Conservation (phyloP, 1,284 basidiomycete genomes). For the Ceratobasidium sp. region DNA sequence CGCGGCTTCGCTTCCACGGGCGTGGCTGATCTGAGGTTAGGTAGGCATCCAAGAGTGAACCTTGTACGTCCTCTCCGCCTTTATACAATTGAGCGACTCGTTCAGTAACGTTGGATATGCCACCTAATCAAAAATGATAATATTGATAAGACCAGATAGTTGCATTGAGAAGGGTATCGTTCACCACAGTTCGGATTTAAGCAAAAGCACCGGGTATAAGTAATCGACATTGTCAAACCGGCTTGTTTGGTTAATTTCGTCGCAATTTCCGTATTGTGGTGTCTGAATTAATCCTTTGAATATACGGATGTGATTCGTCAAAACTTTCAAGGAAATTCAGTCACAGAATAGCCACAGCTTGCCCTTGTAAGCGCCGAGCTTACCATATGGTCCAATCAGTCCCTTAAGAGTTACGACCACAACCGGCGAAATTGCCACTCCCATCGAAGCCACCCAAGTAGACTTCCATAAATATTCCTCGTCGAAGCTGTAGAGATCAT, state of each 20-base stretch:
- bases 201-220: neutral
- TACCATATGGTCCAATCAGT: neutral
- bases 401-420: neutral
- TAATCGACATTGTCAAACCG: neutral
- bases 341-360: neutral
- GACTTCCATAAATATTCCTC: neutral
- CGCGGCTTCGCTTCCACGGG: neutral
- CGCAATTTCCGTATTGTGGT: too few relatives aligned
- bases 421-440: neutral
- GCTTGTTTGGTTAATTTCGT: too few relatives aligned
- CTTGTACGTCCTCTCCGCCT: neutral
- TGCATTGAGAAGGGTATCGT: too few relatives aligned
- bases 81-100: neutral
- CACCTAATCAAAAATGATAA: constrained; percentile 12
- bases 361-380: neutral
- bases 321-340: neutral
- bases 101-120: neutral
- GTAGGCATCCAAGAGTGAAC: constrained; percentile 1
- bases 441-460: neutral
- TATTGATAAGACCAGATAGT: neutral
- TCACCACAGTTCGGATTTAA: too few relatives aligned
- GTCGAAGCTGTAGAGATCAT: neutral
- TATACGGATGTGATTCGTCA: too few relatives aligned
- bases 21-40: too few relatives aligned
- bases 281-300: too few relatives aligned